These are phyloP conservation scores for Boletus eberwhitei DNA, from an alignment of 768 basidiomycete species.

Conservation along the genomic window DNA sequence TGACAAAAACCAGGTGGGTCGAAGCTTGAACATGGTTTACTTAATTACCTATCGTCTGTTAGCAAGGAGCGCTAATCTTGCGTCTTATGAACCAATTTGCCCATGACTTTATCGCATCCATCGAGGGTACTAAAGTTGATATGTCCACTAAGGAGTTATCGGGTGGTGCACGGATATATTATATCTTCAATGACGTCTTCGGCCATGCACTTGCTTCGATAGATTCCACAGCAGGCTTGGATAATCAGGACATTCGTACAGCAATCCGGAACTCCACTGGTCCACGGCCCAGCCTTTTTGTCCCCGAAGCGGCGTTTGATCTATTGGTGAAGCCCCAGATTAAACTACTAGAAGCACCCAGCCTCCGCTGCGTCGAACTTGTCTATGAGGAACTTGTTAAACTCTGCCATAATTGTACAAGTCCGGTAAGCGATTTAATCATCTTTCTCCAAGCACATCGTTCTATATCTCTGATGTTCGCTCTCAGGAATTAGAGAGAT, in stretches of 20 bases:
- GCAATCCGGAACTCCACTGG: constrained; percentile 99
- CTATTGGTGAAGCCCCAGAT: constrained; percentile 97
- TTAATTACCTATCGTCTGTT: constrained; percentile 16
- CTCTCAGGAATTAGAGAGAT: constrained; percentile 86
- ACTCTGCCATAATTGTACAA: constrained; percentile 98
- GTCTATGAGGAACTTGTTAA: constrained; percentile 99
- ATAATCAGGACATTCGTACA: constrained; percentile 93
- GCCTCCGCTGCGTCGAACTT: constrained; percentile 92
- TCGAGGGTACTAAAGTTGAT: constrained; percentile 94
- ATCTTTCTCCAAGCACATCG: not conserved
- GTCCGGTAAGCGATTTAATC: constrained; percentile 51
- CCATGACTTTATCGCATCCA: constrained; percentile 93
- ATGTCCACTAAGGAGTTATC: constrained; percentile 98
- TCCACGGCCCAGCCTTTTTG: constrained; percentile 92
- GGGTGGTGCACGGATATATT: constrained; percentile 97
- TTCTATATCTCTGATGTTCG: constrained; percentile 11
- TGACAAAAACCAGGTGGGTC: constrained; percentile 74
- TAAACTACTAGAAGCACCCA: constrained; percentile 91
- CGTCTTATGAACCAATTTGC: constrained; percentile 99
- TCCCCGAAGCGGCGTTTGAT: constrained; percentile 96
- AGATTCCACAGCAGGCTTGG: constrained; percentile 87
- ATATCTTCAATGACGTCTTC: constrained; percentile 99
- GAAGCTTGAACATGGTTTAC: not conserved
- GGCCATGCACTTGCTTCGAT: constrained; percentile 87
- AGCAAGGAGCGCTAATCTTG: constrained; percentile 87